Conservation (phyloP, 805 yeast genomes). For the Metschnikowia rubicola region DNA sequence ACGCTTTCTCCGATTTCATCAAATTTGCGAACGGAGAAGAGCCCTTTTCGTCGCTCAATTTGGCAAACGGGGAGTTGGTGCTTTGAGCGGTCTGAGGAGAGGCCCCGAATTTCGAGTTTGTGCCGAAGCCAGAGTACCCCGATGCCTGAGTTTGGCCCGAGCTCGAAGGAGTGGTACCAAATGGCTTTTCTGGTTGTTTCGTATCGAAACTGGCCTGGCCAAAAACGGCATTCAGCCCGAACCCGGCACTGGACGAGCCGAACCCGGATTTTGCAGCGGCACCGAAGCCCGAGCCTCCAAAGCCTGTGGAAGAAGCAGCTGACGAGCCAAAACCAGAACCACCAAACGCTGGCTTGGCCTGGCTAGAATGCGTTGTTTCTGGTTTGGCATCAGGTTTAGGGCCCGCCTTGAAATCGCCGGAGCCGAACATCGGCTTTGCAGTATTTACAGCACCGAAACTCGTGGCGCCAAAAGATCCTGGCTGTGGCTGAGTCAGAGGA, state of each 20-base stretch:
- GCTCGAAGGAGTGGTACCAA: background rate
- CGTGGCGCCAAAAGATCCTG: conserved; percentile 10
- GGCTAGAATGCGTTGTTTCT: background rate
- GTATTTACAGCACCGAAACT: conserved; percentile 12
- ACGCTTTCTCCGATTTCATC: background rate
- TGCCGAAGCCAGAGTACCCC: conserved; percentile 3
- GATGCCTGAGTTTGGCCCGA: background rate
- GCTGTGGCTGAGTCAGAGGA: too few relatives aligned
- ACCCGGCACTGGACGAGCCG: background rate
- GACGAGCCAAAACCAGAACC: conserved; percentile 1
- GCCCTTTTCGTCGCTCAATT: background rate
- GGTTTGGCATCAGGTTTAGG: background rate
- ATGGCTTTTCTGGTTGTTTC: conserved; percentile 1
- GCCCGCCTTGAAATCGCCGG: conserved; percentile 2
- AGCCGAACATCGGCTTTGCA: conserved; percentile 4
- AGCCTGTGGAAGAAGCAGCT: background rate
- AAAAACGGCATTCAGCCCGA: conserved; percentile 1
- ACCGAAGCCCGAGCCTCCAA: conserved; percentile 10
- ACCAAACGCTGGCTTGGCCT: conserved; percentile 10
- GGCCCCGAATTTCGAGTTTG: conserved; percentile 7
- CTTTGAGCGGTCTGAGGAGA: background rate
- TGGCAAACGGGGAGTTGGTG: conserved; percentile 4
- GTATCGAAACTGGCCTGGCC: conserved; percentile 7
- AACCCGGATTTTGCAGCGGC: background rate
- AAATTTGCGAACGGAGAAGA: conserved; percentile 5